Evolutionary conservation across 2,329 filamentous ascomycete species (phyloP).

Genomic region (Exserohilum turcica): DNA sequence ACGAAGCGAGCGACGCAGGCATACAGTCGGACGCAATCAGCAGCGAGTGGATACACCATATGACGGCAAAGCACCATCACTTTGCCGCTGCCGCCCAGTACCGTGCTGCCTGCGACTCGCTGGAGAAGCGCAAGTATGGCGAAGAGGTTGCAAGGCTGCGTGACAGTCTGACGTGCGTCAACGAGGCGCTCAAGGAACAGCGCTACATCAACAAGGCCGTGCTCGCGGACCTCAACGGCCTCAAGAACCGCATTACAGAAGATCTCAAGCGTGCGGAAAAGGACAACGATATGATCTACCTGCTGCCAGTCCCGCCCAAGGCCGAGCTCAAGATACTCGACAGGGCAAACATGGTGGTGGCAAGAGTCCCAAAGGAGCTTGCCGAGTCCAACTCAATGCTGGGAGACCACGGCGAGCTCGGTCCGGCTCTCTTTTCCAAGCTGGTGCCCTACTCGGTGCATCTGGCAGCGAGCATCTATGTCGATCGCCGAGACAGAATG

Average conservation of each 20-base stretch:
- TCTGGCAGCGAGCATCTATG: slow-evolving; percentile 92
- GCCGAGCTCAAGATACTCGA: slow-evolving; percentile 85
- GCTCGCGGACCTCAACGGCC: slow-evolving; percentile 76
- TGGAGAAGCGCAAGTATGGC: slow-evolving; percentile 93
- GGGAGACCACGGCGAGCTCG: slow-evolving; percentile 79
- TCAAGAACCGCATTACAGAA: slow-evolving; percentile 83
- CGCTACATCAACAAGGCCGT: slow-evolving; percentile 83
- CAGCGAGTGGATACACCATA: slow-evolving; percentile 96
- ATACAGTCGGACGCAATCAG: slow-evolving; percentile 88
- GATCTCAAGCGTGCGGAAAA: slow-evolving; percentile 91
- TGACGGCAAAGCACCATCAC: slow-evolving; percentile 95
- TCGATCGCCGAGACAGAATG: slow-evolving; percentile 85
- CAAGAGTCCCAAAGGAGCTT: slow-evolving; percentile 80
- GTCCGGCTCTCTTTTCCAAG: slow-evolving; percentile 83
- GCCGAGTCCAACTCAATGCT: slow-evolving; percentile 79
- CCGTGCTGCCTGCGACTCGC: slow-evolving; percentile 82
- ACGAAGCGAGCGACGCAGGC: slow-evolving; percentile 79
- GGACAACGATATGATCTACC: slow-evolving; percentile 95
- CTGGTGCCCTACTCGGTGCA: slow-evolving; percentile 96
- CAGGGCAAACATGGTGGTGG: slow-evolving; percentile 83
- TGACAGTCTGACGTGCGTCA: slow-evolving; percentile 81
- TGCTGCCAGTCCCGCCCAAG: slow-evolving; percentile 85
- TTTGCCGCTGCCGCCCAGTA: slow-evolving; percentile 96
- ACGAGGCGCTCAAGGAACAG: slow-evolving; percentile 83
- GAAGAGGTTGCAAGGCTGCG: slow-evolving; percentile 88